A percentile compares a stretch with the other conserved stretches of the same genome.
Conservation (phyloP, 2,329 filamentous ascomycete species). For the Fusarium armeniacum region DNA sequence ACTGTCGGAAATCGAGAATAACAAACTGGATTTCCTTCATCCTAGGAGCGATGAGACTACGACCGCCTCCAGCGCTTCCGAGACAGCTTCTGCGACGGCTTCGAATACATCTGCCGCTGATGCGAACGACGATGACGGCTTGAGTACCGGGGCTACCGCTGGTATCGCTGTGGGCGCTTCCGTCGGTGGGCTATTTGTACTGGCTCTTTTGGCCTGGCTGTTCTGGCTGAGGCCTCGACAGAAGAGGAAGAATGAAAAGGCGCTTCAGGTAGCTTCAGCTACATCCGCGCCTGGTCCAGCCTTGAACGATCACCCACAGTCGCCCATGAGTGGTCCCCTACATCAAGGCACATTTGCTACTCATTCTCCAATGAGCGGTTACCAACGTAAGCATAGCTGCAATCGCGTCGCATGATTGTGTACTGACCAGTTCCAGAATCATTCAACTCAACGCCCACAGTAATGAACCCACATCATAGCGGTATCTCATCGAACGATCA, state of each 20-base stretch:
- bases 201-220: constrained; percentile 39
- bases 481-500: constrained; percentile 37
- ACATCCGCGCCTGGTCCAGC: constrained; percentile 23
- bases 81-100: constrained; percentile 18
- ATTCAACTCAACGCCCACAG: constrained; percentile 31
- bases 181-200: constrained; percentile 26
- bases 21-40: constrained; percentile 34
- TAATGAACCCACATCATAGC: constrained; percentile 31
- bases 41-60: constrained; percentile 18
- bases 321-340: constrained; percentile 17
- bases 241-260: constrained; percentile 30
- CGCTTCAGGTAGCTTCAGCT: background rate
- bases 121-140: constrained; percentile 11
- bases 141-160: constrained; percentile 42
- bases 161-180: constrained; percentile 43
- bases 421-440: constrained; percentile 39
- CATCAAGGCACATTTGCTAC: constrained; percentile 15
- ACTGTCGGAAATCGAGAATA: constrained; percentile 29
- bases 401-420: background rate
- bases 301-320: constrained; percentile 25
- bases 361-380: constrained; percentile 44
- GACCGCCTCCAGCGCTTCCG: constrained; percentile 13
- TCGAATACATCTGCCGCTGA: constrained; percentile 16
- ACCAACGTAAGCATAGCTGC: constrained; percentile 39
- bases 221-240: constrained; percentile 46